Conservation (phyloP, 495 filamentous ascomycete genomes). For the Annulohypoxylon stygium region DNA sequence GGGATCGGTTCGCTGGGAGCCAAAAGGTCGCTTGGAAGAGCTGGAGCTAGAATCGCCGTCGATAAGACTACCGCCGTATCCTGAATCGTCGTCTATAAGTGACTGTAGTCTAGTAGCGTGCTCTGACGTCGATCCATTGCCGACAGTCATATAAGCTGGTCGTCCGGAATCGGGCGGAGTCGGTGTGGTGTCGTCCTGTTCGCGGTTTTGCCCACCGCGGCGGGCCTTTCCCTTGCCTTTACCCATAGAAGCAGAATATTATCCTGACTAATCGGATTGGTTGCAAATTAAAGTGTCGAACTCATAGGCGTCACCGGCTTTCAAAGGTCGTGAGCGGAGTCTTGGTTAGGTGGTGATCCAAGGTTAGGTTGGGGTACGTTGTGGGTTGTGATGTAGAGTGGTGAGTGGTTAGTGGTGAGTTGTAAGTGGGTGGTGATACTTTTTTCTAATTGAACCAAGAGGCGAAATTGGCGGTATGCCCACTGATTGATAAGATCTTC, state of each 20-base stretch:
- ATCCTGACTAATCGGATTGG: constrained; percentile 78
- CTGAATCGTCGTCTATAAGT: constrained; percentile 86
- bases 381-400: background rate
- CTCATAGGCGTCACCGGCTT: constrained; percentile 26
- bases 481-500: constrained; percentile 1
- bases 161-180: constrained; percentile 50
- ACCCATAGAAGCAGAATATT: constrained; percentile 65
- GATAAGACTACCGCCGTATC: constrained; percentile 83
- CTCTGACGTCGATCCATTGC: constrained; percentile 82
- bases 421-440: constrained; percentile 31
- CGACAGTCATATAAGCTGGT: constrained; percentile 88
- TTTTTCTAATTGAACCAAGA: constrained; percentile 25
- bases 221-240: constrained; percentile 55
- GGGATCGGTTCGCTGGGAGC: constrained; percentile 57
- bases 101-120: constrained; percentile 74
- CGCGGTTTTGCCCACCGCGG: constrained; percentile 37
- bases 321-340: constrained; percentile 1
- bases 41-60: constrained; percentile 56
- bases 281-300: constrained; percentile 22
- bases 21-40: constrained; percentile 49
- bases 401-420: no score
- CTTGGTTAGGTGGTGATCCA: constrained; percentile 2
- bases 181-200: constrained; percentile 30
- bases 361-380: constrained; percentile 12
- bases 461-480: constrained; percentile 40